Evolutionary conservation across 495 filamentous ascomycete genomes (phyloP).

Genomic region (Xylaria venustula): DNA sequence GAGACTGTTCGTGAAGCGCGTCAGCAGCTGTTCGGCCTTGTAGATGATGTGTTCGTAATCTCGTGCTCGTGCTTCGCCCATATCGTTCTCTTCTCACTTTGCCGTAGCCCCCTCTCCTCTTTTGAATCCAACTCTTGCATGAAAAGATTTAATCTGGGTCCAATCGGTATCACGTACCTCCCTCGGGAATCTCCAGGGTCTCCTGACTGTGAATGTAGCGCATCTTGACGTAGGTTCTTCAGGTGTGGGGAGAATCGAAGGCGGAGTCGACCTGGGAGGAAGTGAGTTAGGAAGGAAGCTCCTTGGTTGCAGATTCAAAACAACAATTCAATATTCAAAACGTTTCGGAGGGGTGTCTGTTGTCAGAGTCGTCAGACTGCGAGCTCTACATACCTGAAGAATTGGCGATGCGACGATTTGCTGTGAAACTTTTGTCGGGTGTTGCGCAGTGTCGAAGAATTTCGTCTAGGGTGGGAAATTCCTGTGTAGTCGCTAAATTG

Average conservation of each 20-base stretch:
- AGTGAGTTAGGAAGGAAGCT: slow-evolving; percentile 15
- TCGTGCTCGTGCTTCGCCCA: slow-evolving; percentile 17
- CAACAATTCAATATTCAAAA: neutral
- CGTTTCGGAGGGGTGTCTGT: neutral
- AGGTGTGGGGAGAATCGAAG: slow-evolving; percentile 29
- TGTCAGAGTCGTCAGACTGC: neutral
- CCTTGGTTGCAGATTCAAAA: neutral
- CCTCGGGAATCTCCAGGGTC: slow-evolving; percentile 88
- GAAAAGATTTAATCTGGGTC: neutral
- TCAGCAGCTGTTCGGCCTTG: slow-evolving; percentile 32
- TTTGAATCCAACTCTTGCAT: neutral
- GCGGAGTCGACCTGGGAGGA: slow-evolving; percentile 24
- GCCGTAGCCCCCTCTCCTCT: neutral
- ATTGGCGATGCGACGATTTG: slow-evolving; percentile 19
- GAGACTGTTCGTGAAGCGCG: slow-evolving; percentile 65
- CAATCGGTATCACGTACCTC: slow-evolving; percentile 65
- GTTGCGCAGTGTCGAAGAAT: slow-evolving; percentile 26
- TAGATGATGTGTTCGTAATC: slow-evolving; percentile 5
- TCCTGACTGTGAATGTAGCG: slow-evolving; percentile 98
- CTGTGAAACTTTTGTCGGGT: slow-evolving; percentile 14
- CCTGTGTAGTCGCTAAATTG: slow-evolving; percentile 33
- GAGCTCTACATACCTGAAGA: slow-evolving; percentile 32
- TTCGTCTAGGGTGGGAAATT: slow-evolving; percentile 33
- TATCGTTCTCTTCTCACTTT: slow-evolving; percentile 4
- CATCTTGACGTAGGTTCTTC: slow-evolving; percentile 68